These are phyloP conservation scores for Ashbya aceris DNA, from an alignment of 1,139 yeast species.

Conservation along the genomic window DNA sequence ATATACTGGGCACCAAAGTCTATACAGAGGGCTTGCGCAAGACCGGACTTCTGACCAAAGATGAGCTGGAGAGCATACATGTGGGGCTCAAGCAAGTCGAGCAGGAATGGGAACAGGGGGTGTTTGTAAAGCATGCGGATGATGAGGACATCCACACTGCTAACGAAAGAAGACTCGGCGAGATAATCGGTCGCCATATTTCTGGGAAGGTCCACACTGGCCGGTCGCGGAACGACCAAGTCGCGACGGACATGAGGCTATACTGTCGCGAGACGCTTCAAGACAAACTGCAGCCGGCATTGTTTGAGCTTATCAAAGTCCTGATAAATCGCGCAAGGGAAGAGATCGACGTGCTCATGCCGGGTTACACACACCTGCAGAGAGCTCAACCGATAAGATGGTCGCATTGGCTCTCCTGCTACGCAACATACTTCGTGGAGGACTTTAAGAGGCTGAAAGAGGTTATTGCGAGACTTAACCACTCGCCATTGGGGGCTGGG, in stretches of 20 bases:
- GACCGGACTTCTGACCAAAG: constrained; percentile 59
- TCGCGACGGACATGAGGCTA: constrained; percentile 95
- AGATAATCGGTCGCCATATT: constrained; percentile 81
- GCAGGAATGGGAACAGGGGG: constrained; percentile 70
- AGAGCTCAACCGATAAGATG: constrained; percentile 99
- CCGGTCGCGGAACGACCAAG: constrained; percentile 96
- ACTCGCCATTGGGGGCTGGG: constrained; percentile 90
- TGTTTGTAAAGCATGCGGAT: constrained; percentile 76
- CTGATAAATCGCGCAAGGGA: constrained; percentile 66
- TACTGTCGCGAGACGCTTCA: constrained; percentile 74
- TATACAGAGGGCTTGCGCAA: constrained; percentile 82
- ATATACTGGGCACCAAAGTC: constrained; percentile 85
- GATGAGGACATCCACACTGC: constrained; percentile 99
- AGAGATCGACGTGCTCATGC: constrained; percentile 91
- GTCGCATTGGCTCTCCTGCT: constrained; percentile 94
- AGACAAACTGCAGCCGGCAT: constrained; percentile 46
- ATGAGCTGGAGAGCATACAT: constrained; percentile 73
- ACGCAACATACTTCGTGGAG: constrained; percentile 88
- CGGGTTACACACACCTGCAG: constrained; percentile 97
- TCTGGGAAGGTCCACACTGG: constrained; percentile 99
- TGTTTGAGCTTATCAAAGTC: constrained; percentile 55
- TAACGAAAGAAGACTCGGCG: constrained; percentile 95
- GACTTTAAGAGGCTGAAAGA: constrained; percentile 81
- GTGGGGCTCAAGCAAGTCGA: constrained; percentile 63
- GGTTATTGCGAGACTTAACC: constrained; percentile 72